Conservation (phyloP, 208 protist genomes). For the Crithidia acanthocephali region DNA sequence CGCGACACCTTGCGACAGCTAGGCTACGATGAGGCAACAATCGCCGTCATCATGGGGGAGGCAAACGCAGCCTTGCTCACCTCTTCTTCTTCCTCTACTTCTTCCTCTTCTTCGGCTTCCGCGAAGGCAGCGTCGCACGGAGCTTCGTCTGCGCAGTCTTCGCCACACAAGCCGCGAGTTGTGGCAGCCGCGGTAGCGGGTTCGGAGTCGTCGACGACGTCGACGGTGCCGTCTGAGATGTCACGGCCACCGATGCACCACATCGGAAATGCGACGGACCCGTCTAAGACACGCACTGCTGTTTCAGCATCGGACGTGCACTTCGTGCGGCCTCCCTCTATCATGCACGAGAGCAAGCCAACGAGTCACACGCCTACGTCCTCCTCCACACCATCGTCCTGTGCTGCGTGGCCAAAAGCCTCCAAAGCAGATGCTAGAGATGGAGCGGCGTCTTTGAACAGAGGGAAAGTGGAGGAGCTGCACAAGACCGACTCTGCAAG, state of each 20-base stretch:
- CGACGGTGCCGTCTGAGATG: background rate
- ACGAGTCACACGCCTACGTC: background rate
- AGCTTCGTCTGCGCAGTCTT: background rate
- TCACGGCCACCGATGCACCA: background rate
- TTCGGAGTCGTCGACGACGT: background rate
- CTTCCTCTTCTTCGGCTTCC: background rate
- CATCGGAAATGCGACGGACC: background rate
- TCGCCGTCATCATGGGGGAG: conserved; percentile 64
- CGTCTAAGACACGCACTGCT: background rate
- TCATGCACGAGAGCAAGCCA: conserved; percentile 10
- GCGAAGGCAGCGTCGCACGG: background rate
- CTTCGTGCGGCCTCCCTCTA: conserved; percentile 1
- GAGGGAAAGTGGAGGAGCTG: background rate
- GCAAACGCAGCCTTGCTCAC: background rate
- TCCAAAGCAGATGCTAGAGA: no score
- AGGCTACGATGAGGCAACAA: conserved; percentile 39
- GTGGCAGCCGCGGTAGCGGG: background rate
- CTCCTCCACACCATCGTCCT: background rate
- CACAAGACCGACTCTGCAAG: background rate
- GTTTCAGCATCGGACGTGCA: background rate
- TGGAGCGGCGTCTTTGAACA: no score
- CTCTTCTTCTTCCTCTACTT: conserved; percentile 12
- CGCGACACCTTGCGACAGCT: conserved; percentile 50
- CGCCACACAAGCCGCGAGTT: background rate
- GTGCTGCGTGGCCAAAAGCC: background rate